Base-by-base conservation (phyloP, 2,329 filamentous ascomycete species). In the Colletotrichum liriopes region DNA sequence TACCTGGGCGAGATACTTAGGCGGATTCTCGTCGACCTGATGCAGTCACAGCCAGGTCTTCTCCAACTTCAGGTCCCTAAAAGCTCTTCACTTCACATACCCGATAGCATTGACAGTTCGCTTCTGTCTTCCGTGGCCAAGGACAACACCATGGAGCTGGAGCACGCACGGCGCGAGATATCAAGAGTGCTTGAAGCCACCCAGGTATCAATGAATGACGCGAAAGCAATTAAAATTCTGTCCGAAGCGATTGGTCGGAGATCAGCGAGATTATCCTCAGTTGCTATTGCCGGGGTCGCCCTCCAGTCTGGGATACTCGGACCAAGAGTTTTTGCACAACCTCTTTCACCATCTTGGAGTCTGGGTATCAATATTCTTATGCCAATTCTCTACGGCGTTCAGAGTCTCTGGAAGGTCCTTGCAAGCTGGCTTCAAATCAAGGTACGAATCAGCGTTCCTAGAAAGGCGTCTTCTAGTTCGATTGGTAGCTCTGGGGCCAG, bases 1-100 rank as follows among this genome's bases (percentile, higher is more conserved):
- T 95, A 95, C 81, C 81, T 95, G 62, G 93, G 93, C 18, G 93
- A 95, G 78, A 91, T 95, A 49, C 85, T 95, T 59, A 88, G 93
- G 55, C 86, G 91, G 23, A 89, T 89, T 20, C 82, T 95, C 14
- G 77, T 93, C 32, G 81, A 85, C 6, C 60, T 83, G 49, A 77
- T 82, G 64, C 67, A 70, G 2, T 47, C 70, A 0, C 26, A 52
- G 1, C 14, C 51, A 8, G n/a, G 55, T 0, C 8, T 43, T 3
- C 60, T 78, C 26, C 59, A 60, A 12, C 65, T 78, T 43, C 39
- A 49, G 2, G 5, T 73, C 12, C 2, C 39, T 2, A 18, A 41
- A 0, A 54, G 26, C 1, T 76, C 76, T 0, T 61, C 84, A n/a
- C 81, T 93, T 8, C 89, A 87, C 81, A 85, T 86, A 71, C 86